phyloP scores from a whole-genome alignment of 192 early-diverging fungal genomes.

The Lobosporangium transversale region DNA sequence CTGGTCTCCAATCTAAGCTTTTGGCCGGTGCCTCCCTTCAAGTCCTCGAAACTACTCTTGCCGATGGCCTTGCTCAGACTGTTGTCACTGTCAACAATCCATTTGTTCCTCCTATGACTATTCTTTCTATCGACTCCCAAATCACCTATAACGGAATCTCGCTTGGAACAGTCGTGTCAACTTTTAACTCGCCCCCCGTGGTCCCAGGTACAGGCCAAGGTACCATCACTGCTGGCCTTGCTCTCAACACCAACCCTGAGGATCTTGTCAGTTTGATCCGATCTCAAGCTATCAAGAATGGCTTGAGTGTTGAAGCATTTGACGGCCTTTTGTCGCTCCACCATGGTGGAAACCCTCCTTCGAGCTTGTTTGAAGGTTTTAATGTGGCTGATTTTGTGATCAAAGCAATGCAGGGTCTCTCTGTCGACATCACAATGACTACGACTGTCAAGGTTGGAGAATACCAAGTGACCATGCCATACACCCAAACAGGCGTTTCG shows the following conservation, averaged over 20 bases:
- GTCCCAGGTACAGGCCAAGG: conserved; percentile 35
- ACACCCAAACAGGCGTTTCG: conserved; percentile 54
- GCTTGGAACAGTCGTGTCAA: conserved; percentile 54
- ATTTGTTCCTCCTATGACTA: conserved; percentile 55
- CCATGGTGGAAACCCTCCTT: conserved; percentile 18
- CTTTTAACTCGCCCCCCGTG: conserved; percentile 48
- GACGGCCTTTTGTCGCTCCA: conserved; percentile 54
- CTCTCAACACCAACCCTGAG: conserved; percentile 58
- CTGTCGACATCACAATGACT: conserved; percentile 52
- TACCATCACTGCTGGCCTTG: conserved; percentile 39
- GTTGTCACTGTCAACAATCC: conserved; percentile 60
- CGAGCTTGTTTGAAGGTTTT: conserved; percentile 49
- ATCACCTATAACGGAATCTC: conserved; percentile 51
- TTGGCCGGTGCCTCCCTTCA: conserved; percentile 46
- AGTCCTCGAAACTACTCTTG: conserved; percentile 48
- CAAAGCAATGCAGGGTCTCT: conserved; percentile 53
- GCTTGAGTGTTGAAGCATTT: conserved; percentile 48
- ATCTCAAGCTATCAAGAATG: conserved; percentile 44
- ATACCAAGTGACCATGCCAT: conserved; percentile 48
- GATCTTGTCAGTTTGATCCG: conserved; percentile 53
- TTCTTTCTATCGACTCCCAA: conserved; percentile 50
- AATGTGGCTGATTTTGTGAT: conserved; percentile 50
- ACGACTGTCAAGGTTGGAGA: conserved; percentile 56
- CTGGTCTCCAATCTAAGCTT: conserved; percentile 50
- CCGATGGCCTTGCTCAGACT: conserved; percentile 50